Evolutionary conservation across 176 grass and related monocot genomes (phyloP), one percentile per base, ranked within the genome.

Genomic region (Eleusine indica): DNA sequence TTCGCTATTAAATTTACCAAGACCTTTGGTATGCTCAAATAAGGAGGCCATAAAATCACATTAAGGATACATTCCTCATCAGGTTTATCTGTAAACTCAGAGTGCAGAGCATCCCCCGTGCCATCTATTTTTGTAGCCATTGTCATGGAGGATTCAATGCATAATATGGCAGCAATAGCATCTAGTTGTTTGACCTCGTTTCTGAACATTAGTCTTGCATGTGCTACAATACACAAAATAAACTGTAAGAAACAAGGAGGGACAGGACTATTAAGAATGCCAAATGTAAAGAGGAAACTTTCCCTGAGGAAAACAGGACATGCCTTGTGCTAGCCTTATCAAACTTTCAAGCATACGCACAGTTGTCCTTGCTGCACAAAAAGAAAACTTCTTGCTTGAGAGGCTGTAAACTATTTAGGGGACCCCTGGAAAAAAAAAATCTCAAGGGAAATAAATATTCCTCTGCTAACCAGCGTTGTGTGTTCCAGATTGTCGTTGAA

Each of bases 271-370:
- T 37, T 60, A 62, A 51, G 4, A 77, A 77, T 83, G 77, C 8
- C 49, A 61, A 75, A 46, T 83, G 47, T 57, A 16, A 38, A 71
- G 54, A 25, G n/a, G 9, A 39, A 66, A 68, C 22, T 8, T 57
- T 49, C 66, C 46, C 54, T 0, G 37, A 49, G 73, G 60, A 71
- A 78, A 39, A 46, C 62, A 72, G 42, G 53, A 78, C 71, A 77
- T 83, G 43, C 96, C 96, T 95, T 98, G 96, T 13, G 93, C 91
- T 58, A 98, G 92, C 84, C 93, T 91, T 87, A 95, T 98, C 84
- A 98, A 91, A 84, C 96, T 98, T 81, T 95, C 96, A 83, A 98
- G 87, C 96, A 98, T 93, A 38, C 96, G 93, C 39, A 98, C 96
- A 43, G 96, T 98, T 53, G 91, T 98, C 68, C 96, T 89, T 69